Conservation (phyloP, 164 flowering plant species). For the Euptelea pleiosperma region DNA sequence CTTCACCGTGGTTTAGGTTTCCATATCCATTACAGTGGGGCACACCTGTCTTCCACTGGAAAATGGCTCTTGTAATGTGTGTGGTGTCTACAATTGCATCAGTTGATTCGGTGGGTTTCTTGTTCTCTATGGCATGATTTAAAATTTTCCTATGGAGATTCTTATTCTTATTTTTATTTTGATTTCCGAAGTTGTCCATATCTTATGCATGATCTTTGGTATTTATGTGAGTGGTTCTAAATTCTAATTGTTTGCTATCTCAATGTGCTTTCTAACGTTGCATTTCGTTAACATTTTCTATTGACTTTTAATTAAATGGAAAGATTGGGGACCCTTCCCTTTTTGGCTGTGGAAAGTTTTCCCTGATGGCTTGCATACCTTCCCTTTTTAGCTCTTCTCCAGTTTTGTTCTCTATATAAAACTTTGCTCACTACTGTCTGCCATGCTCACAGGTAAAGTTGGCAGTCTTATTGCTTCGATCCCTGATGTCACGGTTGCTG, state of each 20-base stretch:
- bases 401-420: not conserved
- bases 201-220: not conserved
- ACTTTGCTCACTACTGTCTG: not conserved
- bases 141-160: not conserved
- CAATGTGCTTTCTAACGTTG: no score
- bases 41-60: slow-evolving; percentile 79
- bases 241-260: no score
- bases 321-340: no score
- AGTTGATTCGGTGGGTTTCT: slow-evolving; percentile 83
- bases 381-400: not conserved
- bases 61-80: slow-evolving; percentile 91
- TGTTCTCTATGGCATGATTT: not conserved
- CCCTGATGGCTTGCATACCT: no score
- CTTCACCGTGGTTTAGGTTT: slow-evolving; percentile 95
- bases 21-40: slow-evolving; percentile 99
- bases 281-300: no score
- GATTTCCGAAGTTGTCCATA: not conserved
- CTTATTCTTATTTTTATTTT: not conserved
- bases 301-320: no score
- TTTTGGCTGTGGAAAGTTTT: not conserved
- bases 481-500: slow-evolving; percentile 93
- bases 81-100: slow-evolving; percentile 82
- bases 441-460: slow-evolving; percentile 71
- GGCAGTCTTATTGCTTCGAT: slow-evolving; percentile 96
- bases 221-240: no score